These are phyloP conservation scores for Fagopyrum tataricum DNA, from an alignment of 148 eudicot genomes.

Conservation along the genomic window DNA sequence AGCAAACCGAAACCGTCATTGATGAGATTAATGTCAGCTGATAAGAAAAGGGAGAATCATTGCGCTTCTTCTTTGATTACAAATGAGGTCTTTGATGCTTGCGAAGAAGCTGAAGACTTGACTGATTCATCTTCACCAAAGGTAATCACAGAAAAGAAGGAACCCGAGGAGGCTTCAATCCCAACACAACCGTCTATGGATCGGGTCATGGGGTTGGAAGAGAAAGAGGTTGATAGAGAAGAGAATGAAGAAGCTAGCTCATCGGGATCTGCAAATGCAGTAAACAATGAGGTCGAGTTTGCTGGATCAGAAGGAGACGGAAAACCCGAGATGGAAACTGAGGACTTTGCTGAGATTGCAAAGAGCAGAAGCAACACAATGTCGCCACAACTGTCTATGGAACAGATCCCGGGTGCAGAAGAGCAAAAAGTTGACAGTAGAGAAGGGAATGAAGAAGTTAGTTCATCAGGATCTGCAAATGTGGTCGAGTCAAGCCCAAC, in stretches of 20 bases:
- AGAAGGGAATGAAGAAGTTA: slow-evolving; percentile 31
- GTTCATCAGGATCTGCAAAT: slow-evolving; percentile 59
- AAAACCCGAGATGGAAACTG: slow-evolving; percentile 70
- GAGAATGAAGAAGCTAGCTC: slow-evolving; percentile 42
- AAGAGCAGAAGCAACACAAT: slow-evolving; percentile 64
- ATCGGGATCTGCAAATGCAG: slow-evolving; percentile 57
- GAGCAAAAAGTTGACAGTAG: not conserved
- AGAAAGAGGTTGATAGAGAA: not conserved
- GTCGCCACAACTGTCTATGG: slow-evolving; percentile 17
- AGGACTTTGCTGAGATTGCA: slow-evolving; percentile 94
- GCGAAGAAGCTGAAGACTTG: slow-evolving; percentile 48
- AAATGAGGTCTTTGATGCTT: slow-evolving; percentile 61
- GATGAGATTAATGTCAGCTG: slow-evolving; percentile 62
- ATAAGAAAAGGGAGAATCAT: slow-evolving; percentile 72
- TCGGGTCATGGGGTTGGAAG: not conserved
- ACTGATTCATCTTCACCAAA: slow-evolving; percentile 42
- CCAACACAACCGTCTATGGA: slow-evolving; percentile 18
- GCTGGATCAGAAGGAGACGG: slow-evolving; percentile 37
- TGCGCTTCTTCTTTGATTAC: slow-evolving; percentile 73
- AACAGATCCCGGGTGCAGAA: not conserved
- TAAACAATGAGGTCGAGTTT: slow-evolving; percentile 49
- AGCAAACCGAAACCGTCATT: slow-evolving; percentile 76
- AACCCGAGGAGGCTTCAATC: slow-evolving; percentile 41
- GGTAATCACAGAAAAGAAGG: slow-evolving; percentile 36
- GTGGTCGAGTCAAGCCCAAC: slow-evolving; percentile 31